Evolutionary conservation across 2,329 filamentous ascomycete species (phyloP).

Genomic region (Knufia petricola): DNA sequence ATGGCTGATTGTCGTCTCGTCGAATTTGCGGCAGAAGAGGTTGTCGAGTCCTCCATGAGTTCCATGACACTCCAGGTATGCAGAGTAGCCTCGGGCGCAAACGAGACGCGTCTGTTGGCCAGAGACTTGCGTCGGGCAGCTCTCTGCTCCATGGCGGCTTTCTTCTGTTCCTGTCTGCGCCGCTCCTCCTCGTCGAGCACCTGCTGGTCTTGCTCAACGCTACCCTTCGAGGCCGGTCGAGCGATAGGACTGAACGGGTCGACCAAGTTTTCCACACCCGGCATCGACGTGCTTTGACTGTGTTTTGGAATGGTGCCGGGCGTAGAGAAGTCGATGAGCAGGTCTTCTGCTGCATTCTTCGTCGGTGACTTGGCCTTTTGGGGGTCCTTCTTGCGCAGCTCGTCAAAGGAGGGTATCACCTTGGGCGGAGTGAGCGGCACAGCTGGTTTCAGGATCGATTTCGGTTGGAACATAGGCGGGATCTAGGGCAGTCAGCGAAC

Average conservation of each 20-base stretch:
- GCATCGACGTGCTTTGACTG: conserved; percentile 33
- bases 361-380: conserved; percentile 26
- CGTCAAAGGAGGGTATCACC: conserved; percentile 52
- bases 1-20: conserved; percentile 62
- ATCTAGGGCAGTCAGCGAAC: conserved; percentile 27
- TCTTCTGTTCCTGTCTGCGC: conserved; percentile 47
- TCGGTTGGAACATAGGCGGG: conserved; percentile 36
- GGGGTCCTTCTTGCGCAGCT: conserved; percentile 36
- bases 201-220: conserved; percentile 39
- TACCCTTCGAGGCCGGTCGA: conserved; percentile 7
- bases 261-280: conserved; percentile 43
- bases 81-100: conserved; percentile 90
- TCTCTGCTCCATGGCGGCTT: conserved; percentile 57
- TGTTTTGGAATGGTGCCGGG: conserved; percentile 27
- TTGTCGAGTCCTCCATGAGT: conserved; percentile 76
- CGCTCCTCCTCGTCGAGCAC: conserved; percentile 56
- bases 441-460: conserved; percentile 73
- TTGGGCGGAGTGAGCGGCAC: conserved; percentile 57
- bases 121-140: conserved; percentile 88
- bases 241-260: conserved; percentile 23
- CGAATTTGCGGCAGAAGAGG: conserved; percentile 61
- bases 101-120: conserved; percentile 87
- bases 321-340: conserved; percentile 37
- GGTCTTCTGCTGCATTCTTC: conserved; percentile 21
- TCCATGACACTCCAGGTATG: conserved; percentile 96